Evolutionary conservation across 306 rosid genomes (phyloP), one percentile per base, ranked within the genome.

Genomic region (Urtica urens): DNA sequence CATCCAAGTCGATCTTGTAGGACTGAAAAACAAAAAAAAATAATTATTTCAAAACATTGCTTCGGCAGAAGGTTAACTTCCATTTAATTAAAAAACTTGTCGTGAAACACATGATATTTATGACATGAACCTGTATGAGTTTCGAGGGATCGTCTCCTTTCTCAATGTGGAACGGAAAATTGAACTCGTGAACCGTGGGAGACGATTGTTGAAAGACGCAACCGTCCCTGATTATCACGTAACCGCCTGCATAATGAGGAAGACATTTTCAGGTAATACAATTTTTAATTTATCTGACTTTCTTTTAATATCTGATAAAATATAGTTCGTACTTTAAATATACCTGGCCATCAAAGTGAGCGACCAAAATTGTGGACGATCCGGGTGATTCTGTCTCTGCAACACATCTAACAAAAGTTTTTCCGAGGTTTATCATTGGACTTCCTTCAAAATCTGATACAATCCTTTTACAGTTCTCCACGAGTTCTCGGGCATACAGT

Each of bases 301-400:
- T 23, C 52, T 21, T 35, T 18, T 16, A 20, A 21, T 31, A 3
- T 20, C 21, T 68, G 18, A 46, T 59, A 17, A 37, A 34, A 58
- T 15, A n/a, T n/a, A n/a, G n/a, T n/a, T n/a, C n/a, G n/a, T n/a
- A n/a, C n/a, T n/a, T n/a, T 27, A 56, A 15, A 35, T 18, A 28
- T 80, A 85, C 95, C 83, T 76, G 81, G 46, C 87, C 95, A 59
- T 85, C 85, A 64, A 85, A 85, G 62, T 71, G 57, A 27, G 77
- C 70, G 3, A 81, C 77, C 69, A 85, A 65, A 21, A 60, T 58
- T 2, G 95, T 58, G 53, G 72, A 71, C 42, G 75, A 78, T 58
- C 95, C 93, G 50, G 76, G 67, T 24, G 63, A 59, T 43, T 69
- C 67, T 31, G 82, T 68, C 64, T 68, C 70, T 24, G 71, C 48